Evolutionary conservation across 768 basidiomycete genomes (phyloP), one percentile per base, ranked within the genome.

Genomic region (Tricholoma sp.): DNA sequence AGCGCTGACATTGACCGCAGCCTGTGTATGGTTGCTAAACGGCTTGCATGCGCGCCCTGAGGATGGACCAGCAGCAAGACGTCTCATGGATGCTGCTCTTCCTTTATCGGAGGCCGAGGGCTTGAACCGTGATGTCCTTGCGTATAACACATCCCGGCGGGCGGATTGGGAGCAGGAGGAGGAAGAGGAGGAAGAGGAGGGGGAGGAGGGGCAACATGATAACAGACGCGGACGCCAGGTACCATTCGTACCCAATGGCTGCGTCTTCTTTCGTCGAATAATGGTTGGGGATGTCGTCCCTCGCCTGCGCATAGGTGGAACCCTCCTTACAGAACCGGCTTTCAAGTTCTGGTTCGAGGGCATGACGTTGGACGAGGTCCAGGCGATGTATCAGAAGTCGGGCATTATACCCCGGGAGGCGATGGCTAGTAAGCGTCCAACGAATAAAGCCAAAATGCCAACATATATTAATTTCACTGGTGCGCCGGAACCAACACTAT

Each of bases 1-100:
- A 8, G 53, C 58, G 11, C 39, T 63, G 15, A 18, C 51, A 1
- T 50, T 65, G 11, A 59, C 59, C 0, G 61, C 56, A 13, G 61
- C 55, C 2, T 57, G 52, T 10, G 53, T 60, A 0, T 65, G 62
- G 60, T 45, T 63, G 0, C 31, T 54, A 0, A 65, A 65, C 45
- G 34, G 58, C 29, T 49, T 63, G 1, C 64, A 65, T 54, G 49
- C 62, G 39, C 49, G 62, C n/a, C n/a, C n/a, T n/a, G n/a, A n/a
- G n/a, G n/a, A n/a, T n/a, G n/a, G n/a, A n/a, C n/a, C n/a, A n/a
- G 58, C 61, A 5, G 24, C 50, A 1, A 50, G 62, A 10, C 39
- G 50, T 1, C 57, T 65, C 7, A 59, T 65, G 53, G 34, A 55
- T 9, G 55, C 57, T 6, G 54, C 42, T 10, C 53, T 65, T 1